phyloP scores from a whole-genome alignment of 78 protist genomes.

The Dictyostelium brefeldianum region DNA sequence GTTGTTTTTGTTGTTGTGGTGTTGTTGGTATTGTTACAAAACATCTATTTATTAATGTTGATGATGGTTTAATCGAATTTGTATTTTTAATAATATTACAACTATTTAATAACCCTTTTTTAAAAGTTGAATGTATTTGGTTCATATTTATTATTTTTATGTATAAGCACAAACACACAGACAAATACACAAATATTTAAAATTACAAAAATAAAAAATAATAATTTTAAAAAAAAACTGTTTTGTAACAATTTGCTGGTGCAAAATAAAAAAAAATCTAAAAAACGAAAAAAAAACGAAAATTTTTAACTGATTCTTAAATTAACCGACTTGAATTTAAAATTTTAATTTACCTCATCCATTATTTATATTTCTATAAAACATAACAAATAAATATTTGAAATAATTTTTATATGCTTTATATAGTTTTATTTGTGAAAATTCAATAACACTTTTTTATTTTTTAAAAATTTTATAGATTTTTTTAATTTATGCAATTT shows the following conservation, averaged over 20 bases:
- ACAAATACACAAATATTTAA: too few relatives aligned
- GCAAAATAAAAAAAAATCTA: not conserved
- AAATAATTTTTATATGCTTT: too few relatives aligned
- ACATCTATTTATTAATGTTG: too few relatives aligned
- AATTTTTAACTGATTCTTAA: too few relatives aligned
- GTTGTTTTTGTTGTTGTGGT: not conserved
- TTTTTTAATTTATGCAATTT: not conserved
- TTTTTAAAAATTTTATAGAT: too few relatives aligned
- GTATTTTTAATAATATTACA: not conserved
- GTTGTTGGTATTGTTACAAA: too few relatives aligned
- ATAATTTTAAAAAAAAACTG: not conserved
- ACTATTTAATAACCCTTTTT: not conserved
- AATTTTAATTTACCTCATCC: too few relatives aligned
- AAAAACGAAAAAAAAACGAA: not conserved
- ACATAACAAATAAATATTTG: too few relatives aligned
- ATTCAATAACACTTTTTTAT: too few relatives aligned
- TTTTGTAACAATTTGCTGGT: not conserved
- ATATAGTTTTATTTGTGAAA: too few relatives aligned
- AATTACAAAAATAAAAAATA: not conserved
- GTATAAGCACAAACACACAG: not conserved
- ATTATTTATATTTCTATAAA: too few relatives aligned
- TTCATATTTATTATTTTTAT: not conserved
- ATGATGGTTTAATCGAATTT: not conserved
- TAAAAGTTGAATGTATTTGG: constrained; percentile 1
- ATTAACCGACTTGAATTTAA: too few relatives aligned